Evolutionary conservation across 2,329 filamentous ascomycete species (phyloP).

Genomic region (Ampelomyces quisqualis): DNA sequence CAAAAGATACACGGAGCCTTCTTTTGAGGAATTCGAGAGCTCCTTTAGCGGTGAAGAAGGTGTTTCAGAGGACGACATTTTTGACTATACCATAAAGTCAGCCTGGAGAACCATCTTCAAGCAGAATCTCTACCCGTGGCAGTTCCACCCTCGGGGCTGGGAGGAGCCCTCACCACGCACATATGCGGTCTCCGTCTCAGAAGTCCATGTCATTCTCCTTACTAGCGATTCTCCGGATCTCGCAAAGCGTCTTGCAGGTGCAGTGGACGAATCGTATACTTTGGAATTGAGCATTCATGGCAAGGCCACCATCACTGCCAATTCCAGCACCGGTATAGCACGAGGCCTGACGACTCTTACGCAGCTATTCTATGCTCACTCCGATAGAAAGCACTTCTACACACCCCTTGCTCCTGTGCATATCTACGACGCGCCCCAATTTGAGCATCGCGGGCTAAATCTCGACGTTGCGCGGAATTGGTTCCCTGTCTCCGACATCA

Average conservation of each 20-base stretch:
- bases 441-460: slow-evolving; percentile 75
- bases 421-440: slow-evolving; percentile 73
- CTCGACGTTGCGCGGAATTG: slow-evolving; percentile 75
- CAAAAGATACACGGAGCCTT: slow-evolving; percentile 11
- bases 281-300: slow-evolving; percentile 62
- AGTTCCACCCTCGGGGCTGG: slow-evolving; percentile 65
- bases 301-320: slow-evolving; percentile 62
- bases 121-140: slow-evolving; percentile 75
- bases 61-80: slow-evolving; percentile 52
- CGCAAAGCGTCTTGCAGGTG: slow-evolving; percentile 62
- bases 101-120: slow-evolving; percentile 65
- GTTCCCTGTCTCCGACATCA: slow-evolving; percentile 66
- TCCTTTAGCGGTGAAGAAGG: neutral
- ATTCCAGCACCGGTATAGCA: slow-evolving; percentile 67
- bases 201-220: slow-evolving; percentile 64
- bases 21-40: slow-evolving; percentile 1
- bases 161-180: slow-evolving; percentile 58
- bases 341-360: slow-evolving; percentile 74
- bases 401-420: slow-evolving; percentile 68
- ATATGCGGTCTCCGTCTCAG: slow-evolving; percentile 55
- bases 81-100: slow-evolving; percentile 53
- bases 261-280: slow-evolving; percentile 75
- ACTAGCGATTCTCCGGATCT: slow-evolving; percentile 54
- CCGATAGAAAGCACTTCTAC: slow-evolving; percentile 59
- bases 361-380: slow-evolving; percentile 77